Evolutionary conservation across 805 yeast species (phyloP).

Genomic region (Ogataea neopini): DNA sequence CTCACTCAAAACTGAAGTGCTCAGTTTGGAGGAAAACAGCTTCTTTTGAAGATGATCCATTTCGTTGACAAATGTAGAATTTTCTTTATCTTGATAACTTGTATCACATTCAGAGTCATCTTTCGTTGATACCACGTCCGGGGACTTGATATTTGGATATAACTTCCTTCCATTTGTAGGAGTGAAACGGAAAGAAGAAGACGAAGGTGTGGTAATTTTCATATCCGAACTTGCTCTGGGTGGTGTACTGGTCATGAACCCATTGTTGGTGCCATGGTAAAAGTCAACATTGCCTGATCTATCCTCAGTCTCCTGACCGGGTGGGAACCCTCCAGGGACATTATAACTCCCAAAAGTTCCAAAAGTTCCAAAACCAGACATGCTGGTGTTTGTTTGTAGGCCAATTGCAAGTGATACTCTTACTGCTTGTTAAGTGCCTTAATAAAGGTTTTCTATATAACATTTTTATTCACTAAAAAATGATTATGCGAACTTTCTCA

Average conservation of each 20-base stretch:
- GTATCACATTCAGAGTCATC: slow-evolving; percentile 25
- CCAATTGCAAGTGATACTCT: background rate
- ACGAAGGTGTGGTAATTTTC: slow-evolving; percentile 24
- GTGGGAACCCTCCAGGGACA: slow-evolving; percentile 27
- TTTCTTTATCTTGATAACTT: slow-evolving; percentile 34
- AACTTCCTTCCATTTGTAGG: slow-evolving; percentile 32
- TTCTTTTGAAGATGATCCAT: slow-evolving; percentile 41
- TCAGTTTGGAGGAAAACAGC: slow-evolving; percentile 49
- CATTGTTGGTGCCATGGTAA: background rate
- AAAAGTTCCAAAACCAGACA: slow-evolving; percentile 7
- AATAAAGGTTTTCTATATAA: background rate
- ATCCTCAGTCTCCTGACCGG: slow-evolving; percentile 8
- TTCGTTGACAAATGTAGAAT: slow-evolving; percentile 28
- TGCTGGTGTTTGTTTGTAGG: slow-evolving; percentile 3
- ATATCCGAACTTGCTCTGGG: slow-evolving; percentile 9
- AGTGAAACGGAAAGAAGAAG: slow-evolving; percentile 31
- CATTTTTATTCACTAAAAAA: background rate
- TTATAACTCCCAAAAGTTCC: slow-evolving; percentile 13
- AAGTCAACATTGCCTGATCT: background rate
- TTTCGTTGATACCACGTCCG: slow-evolving; percentile 16
- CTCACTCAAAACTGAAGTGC: slow-evolving; percentile 47
- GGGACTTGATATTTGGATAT: slow-evolving; percentile 27
- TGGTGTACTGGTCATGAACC: slow-evolving; percentile 18
- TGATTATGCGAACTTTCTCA: background rate
- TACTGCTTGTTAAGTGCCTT: too few species aligned